Evolutionary conservation across 2,329 filamentous ascomycete species (phyloP).

Genomic region (Cladosporium sp.): DNA sequence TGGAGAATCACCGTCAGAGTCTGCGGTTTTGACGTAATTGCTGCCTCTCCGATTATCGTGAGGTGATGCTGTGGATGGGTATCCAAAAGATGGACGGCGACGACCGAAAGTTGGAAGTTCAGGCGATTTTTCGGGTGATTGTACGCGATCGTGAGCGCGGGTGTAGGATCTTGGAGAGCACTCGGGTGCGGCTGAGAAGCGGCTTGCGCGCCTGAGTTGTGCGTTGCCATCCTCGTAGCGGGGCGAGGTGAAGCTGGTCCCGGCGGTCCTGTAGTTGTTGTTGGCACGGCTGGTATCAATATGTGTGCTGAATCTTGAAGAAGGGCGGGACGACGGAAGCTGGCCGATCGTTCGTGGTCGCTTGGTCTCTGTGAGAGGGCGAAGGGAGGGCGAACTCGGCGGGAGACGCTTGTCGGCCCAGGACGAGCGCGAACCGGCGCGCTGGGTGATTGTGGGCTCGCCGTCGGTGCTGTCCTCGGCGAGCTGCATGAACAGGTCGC

Average conservation of each 20-base stretch:
- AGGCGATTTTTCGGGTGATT: conserved; percentile 25
- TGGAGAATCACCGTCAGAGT: conserved; percentile 23
- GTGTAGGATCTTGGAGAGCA: conserved; percentile 16
- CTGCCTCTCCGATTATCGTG: neutral
- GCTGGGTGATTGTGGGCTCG: conserved; percentile 5
- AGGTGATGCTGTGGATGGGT: neutral
- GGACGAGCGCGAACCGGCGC: conserved; percentile 48
- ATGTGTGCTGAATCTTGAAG: conserved; percentile 18
- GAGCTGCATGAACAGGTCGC: conserved; percentile 28
- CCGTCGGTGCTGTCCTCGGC: conserved; percentile 19
- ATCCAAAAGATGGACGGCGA: conserved; percentile 21
- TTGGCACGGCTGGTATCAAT: conserved; percentile 18
- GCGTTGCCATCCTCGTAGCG: conserved; percentile 20
- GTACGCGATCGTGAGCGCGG: conserved; percentile 15
- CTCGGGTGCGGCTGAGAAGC: conserved; percentile 17
- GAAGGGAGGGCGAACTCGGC: conserved; percentile 7
- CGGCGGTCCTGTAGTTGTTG: conserved; percentile 15
- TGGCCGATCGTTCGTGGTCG: conserved; percentile 19
- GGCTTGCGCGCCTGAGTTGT: conserved; percentile 16
- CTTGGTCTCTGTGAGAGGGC: conserved; percentile 12
- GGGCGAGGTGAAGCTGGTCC: conserved; percentile 12
- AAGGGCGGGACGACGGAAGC: conserved; percentile 14
- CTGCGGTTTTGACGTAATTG: conserved; percentile 7
- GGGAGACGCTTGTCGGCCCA: conserved; percentile 40
- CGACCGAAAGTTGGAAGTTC: conserved; percentile 21